Base-by-base conservation (phyloP, 176 grass and related monocot genomes). In the Phoenix roebelenii region DNA sequence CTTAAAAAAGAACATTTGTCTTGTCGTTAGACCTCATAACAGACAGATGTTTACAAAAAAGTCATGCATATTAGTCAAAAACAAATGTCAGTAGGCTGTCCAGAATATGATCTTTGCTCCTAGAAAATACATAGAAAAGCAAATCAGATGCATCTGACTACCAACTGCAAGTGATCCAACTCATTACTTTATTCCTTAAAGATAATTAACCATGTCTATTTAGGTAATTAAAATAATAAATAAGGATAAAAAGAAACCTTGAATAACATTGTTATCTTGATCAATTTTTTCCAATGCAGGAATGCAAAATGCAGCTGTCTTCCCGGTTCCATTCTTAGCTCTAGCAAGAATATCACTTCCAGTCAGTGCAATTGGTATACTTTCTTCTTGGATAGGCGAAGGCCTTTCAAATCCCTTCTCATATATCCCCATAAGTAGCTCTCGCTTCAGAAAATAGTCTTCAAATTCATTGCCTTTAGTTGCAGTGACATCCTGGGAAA, bases 381-480 rank as follows among this genome's bases (percentile, higher is more conserved):
- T 89, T 89, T 89, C 90, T 82, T 95, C 90, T 78, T 95, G 90
- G 71, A 95, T 95, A 68, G 90, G 90, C 51, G 85, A 95, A 50
- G 90, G 90, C 50, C 77, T 86, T 83, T 95, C 90, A 65, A 89
- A 89, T 54, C 90, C 90, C 60, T 86, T 95, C 57, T 95, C 90
- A 79, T 86, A 95, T 81, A 95, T 95, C 23, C 90, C 90, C 90
- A 95, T 95, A 61, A 95, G 85, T 18, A 95, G 85, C 60, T 95
- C 90, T 54, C 90, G 86, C 71, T 95, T 95, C 66, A 95, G 74
- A 77, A 95, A 95, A 75, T 95, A 95, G 64, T 95, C 90, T 76
- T 95, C 90, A 49, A 95, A 95, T 74, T 95, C 90, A 74, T 95
- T 95, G 56, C 90, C 90, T 50, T 95, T 95, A 6, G 90, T 95